A percentile compares a stretch with the other conserved stretches of the same genome.
phyloP scores from a whole-genome alignment of 2,329 filamentous ascomycete species.

The Achaetomium macrosporum region DNA sequence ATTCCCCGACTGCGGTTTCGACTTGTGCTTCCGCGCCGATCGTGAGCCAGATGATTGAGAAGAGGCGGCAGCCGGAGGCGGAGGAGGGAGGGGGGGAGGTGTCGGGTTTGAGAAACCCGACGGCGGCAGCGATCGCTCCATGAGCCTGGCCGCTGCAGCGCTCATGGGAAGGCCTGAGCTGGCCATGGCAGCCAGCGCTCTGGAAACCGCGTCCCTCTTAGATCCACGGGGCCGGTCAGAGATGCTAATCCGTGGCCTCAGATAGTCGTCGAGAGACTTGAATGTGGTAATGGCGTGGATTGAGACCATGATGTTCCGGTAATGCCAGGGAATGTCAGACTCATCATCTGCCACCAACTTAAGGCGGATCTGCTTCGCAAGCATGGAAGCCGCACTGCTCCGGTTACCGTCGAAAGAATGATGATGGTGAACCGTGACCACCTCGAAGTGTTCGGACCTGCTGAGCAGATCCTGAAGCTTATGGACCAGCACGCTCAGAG shows the following conservation, averaged over 20 bases:
- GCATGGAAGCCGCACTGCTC: slow-evolving; percentile 89
- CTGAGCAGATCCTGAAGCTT: slow-evolving; percentile 95
- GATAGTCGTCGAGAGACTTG: slow-evolving; percentile 91
- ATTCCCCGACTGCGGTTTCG: slow-evolving; percentile 38
- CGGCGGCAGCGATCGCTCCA: slow-evolving; percentile 35
- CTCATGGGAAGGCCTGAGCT: slow-evolving; percentile 59
- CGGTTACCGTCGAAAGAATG: slow-evolving; percentile 86
- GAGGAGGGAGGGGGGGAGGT: slow-evolving; percentile 33
- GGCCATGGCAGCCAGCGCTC: slow-evolving; percentile 70
- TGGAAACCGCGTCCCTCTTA: slow-evolving; percentile 56
- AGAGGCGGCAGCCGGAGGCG: slow-evolving; percentile 34
- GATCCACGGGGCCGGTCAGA: slow-evolving; percentile 67
- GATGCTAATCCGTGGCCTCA: slow-evolving; percentile 80
- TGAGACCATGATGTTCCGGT: slow-evolving; percentile 93
- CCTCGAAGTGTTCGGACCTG: slow-evolving; percentile 95
- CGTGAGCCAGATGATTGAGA: slow-evolving; percentile 41
- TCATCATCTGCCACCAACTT: slow-evolving; percentile 85
- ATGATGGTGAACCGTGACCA: slow-evolving; percentile 91
- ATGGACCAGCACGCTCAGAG: slow-evolving; percentile 84
- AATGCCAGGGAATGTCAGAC: slow-evolving; percentile 79
- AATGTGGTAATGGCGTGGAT: slow-evolving; percentile 98
- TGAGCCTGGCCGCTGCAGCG: slow-evolving; percentile 41
- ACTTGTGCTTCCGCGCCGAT: slow-evolving; percentile 41
- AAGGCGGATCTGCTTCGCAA: slow-evolving; percentile 89
- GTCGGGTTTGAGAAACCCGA: slow-evolving; percentile 24